These are phyloP conservation scores for Diaporthe sp. DNA, from an alignment of 2,329 filamentous ascomycete genomes.

Conservation along the genomic window DNA sequence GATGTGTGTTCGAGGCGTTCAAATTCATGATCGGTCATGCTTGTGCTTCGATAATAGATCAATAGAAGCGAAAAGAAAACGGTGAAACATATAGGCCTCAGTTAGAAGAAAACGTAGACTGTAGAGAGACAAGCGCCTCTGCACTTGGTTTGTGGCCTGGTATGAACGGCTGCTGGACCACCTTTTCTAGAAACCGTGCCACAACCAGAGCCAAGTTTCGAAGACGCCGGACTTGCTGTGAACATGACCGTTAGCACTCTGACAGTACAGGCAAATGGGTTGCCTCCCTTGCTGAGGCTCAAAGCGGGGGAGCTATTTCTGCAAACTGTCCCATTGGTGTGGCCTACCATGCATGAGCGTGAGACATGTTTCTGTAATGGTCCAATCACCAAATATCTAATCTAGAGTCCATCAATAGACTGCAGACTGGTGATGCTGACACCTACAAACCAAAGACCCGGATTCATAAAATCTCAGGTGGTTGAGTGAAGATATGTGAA, in stretches of 20 bases:
- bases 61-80: accelerated
- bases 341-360: neutral
- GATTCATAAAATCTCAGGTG: no score
- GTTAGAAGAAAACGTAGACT: neutral
- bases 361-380: neutral
- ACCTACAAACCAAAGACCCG: no score
- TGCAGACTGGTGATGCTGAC: no score
- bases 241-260: neutral
- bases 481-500: no score
- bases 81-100: neutral
- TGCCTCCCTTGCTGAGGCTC: neutral
- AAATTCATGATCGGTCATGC: neutral
- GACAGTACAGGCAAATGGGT: neutral
- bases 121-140: neutral
- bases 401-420: no score
- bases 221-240: neutral
- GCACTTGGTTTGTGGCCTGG: no score
- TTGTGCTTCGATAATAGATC: no score
- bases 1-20: accelerated
- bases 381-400: neutral
- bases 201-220: neutral
- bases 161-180: neutral
- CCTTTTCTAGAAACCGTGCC: neutral
- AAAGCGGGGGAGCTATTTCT: neutral
- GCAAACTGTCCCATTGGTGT: neutral